These are phyloP conservation scores for Phascolomyces articulosus DNA, from an alignment of 371 early-diverging fungal genomes.

Conservation along the genomic window DNA sequence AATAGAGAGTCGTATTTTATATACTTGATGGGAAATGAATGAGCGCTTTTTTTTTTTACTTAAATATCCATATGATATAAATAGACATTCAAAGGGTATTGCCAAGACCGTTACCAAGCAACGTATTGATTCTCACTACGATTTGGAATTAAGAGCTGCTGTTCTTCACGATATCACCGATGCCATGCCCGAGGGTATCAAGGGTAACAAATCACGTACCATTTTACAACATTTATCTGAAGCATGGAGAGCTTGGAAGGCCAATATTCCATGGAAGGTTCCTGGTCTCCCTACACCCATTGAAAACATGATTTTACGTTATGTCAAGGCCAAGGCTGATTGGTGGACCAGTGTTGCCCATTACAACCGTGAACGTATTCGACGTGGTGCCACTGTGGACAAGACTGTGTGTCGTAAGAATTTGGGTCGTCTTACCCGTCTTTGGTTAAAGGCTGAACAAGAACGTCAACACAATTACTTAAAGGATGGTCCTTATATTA, in stretches of 20 bases:
- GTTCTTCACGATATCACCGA: slow-evolving; percentile 98
- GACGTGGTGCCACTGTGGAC: slow-evolving; percentile 98
- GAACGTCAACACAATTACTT: slow-evolving; percentile 98
- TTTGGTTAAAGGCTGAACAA: slow-evolving; percentile 99
- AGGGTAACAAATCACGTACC: slow-evolving; percentile 93
- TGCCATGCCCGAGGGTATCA: slow-evolving; percentile 98
- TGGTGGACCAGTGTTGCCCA: slow-evolving; percentile 99
- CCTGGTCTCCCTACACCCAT: slow-evolving; percentile 97
- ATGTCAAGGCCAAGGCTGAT: slow-evolving; percentile 98
- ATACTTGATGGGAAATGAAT: too few relatives aligned
- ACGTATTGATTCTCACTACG: slow-evolving; percentile 97
- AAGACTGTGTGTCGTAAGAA: slow-evolving; percentile 98
- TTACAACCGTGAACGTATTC: slow-evolving; percentile 98
- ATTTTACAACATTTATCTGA: slow-evolving; percentile 98
- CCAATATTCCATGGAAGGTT: slow-evolving; percentile 99
- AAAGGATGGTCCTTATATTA: slow-evolving; percentile 97
- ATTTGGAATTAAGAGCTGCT: slow-evolving; percentile 95
- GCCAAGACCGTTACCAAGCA: slow-evolving; percentile 99
- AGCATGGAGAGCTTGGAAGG: slow-evolving; percentile 99
- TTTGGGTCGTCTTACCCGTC: slow-evolving; percentile 96
- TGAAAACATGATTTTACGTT: slow-evolving; percentile 98
- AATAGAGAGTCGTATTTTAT: too few relatives aligned
- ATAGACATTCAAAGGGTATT: slow-evolving; percentile 93
- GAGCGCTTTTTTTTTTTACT: too few relatives aligned
- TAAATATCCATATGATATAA: too few relatives aligned